Evolutionary conservation across 106 monocot genomes (phyloP), one percentile per base, ranked within the genome.

Genomic region (Platanthera guangdongensis): DNA sequence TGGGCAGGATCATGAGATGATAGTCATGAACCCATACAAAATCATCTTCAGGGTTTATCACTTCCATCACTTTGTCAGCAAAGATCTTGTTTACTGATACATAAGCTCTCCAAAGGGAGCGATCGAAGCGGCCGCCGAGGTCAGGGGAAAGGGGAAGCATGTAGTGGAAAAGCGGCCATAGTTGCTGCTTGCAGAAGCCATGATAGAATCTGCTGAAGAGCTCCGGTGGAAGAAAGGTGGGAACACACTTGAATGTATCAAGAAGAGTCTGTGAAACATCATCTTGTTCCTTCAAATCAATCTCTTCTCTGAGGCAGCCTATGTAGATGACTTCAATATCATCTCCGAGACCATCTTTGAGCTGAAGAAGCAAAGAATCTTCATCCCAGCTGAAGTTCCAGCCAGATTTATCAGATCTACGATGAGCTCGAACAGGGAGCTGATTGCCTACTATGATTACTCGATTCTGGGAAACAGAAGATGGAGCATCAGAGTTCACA

Each of bases 301-400:
- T 83, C 51, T 87, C 83, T 30, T 83, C 83, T 81, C 54, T 80
- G 52, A 87, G 51, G 83, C 83, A 83, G 65, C 87, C 87, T 30
- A 87, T 73, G 49, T 87, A 83, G 47, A 87, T 51, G 5, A 83
- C 87, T 45, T 87, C 87, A 7, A 11, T 18, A 54, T 86, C 83
- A 1, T 86, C 86, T 18, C 86, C 86, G 6, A 86, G 74, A 9
- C 86, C 86, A 65, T 83, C 86, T 75, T 86, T 86, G 57, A 83
- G 82, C 49, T 86, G 86, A 30, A 86, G 73, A 11, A 86, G 78
- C 25, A 86, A 74, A 12, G 86, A 86, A 67, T 86, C 86, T 68
- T 83, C 86, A 67, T 86, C 86, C 86, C 86, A 86, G 70, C 78
- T 86, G 70, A 86, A 86, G 78, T 80, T 69, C 86, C 83, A 86